Base-by-base conservation (phyloP, 768 basidiomycete genomes). In the Inosperma sp. region DNA sequence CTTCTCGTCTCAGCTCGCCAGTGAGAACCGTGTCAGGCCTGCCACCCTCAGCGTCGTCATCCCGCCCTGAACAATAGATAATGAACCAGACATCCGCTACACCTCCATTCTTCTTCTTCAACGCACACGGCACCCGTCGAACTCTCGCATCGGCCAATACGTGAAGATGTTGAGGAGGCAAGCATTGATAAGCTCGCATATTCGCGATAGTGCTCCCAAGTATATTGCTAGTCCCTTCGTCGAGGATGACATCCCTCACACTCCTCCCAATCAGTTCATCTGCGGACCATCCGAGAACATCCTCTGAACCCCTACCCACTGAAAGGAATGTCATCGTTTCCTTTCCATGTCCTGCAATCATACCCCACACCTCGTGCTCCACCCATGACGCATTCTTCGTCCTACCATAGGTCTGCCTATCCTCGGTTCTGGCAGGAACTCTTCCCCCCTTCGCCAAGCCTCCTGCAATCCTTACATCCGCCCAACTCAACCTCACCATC, bases 401-500 rank as follows among this genome's bases (percentile, higher is more conserved):
- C 8, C 33, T 51, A 36, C 42, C 25, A 47, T 40, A 23, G 51
- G 7, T 10, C 13, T 0, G 26, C 17, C 29, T 23, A 22, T 43
- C 46, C 48, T 45, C 48, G 17, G 23, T 33, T 36, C 48, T 49
- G 2, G 37, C 21, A 8, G 35, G 47, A 35, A 54, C 39, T 42
- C 54, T 27, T 16, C 58, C 45, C 16, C 55, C 56, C 44, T 56
- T 57, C 22, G 65, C 57, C 21, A 77, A 40, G 12, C 82, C 84
- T 17, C 83, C 83, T 3, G 74, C 76, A 23, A 65, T 62, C 2
- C 70, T 65, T 23, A 93, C 67, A 30, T 73, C 70, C 3, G 69
- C 72, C 90, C 90, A 93, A 4, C 62, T 65, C 19, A 92, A 65
- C 2, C 57, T 62, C 7, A 82, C 80, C 75, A 89, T 84, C 59